A percentile compares a stretch with the other conserved stretches of the same genome.
These are phyloP conservation scores for Arthrobotrys megalospora DNA, from an alignment of 2,329 filamentous ascomycete genomes.

Conservation along the genomic window DNA sequence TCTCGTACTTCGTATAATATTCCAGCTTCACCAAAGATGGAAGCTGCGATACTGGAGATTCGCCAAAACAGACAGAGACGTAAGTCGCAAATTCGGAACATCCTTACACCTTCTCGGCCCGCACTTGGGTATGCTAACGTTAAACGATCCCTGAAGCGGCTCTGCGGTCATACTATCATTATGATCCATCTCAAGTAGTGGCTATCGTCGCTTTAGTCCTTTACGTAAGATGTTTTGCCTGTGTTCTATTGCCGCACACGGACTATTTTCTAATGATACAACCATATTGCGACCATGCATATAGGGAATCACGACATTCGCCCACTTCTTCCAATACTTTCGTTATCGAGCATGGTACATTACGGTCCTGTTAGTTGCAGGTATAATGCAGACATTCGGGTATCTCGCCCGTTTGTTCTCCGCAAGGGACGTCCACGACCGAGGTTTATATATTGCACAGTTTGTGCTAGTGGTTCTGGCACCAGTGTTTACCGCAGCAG, in stretches of 20 bases:
- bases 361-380: conserved; percentile 61
- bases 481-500: conserved; percentile 66
- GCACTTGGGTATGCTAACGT: background rate
- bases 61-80: conserved; percentile 15
- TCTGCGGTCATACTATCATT: conserved; percentile 46
- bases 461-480: conserved; percentile 65
- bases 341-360: conserved; percentile 62
- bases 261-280: background rate
- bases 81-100: conserved; percentile 13
- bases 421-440: conserved; percentile 56
- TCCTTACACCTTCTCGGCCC: background rate
- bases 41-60: conserved; percentile 23
- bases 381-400: conserved; percentile 62
- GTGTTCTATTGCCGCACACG: background rate
- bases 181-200: conserved; percentile 40
- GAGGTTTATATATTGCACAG: conserved; percentile 64
- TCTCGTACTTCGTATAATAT: background rate
- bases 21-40: conserved; percentile 6
- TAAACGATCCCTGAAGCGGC: conserved; percentile 7
- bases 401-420: conserved; percentile 62
- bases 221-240: conserved; percentile 42
- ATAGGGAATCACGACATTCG: conserved; percentile 55
- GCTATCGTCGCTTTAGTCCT: conserved; percentile 44
- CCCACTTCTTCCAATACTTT: conserved; percentile 61
- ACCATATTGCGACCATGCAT: conserved; percentile 6